phyloP scores from a whole-genome alignment of 176 grass and related monocot species.

The Aegilops longissima region DNA sequence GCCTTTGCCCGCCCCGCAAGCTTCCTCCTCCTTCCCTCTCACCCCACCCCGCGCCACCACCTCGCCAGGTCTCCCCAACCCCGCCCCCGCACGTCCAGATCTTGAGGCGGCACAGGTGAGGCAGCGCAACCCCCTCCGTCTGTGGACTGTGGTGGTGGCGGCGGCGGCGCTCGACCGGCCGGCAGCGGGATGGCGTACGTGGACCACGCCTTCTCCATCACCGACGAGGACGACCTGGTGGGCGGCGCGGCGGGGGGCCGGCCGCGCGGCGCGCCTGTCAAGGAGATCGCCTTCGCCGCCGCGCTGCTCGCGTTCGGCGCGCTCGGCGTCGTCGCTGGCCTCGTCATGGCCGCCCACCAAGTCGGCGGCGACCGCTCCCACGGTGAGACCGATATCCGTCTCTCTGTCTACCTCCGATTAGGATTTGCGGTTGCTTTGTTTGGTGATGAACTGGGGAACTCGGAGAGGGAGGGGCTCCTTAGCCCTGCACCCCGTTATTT shows the following conservation, averaged over 20 bases:
- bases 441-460: neutral
- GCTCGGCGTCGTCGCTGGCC: slow-evolving; percentile 54
- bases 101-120: neutral
- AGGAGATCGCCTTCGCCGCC: slow-evolving; percentile 91
- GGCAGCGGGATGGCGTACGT: slow-evolving; percentile 81
- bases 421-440: too few species aligned
- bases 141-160: too few species aligned
- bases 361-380: slow-evolving; percentile 94
- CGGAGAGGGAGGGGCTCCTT: too few species aligned
- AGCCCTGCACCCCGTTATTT: too few species aligned
- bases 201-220: slow-evolving; percentile 96
- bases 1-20: slow-evolving; percentile 43
- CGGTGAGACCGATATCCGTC: slow-evolving; percentile 32
- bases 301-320: slow-evolving; percentile 82
- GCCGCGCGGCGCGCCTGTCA: slow-evolving; percentile 64
- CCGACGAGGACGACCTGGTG: slow-evolving; percentile 90
- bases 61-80: neutral
- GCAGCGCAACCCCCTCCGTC: neutral
- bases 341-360: slow-evolving; percentile 67
- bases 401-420: too few species aligned
- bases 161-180: neutral
- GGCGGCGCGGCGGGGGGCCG: slow-evolving; percentile 43
- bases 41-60: neutral
- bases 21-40: slow-evolving; percentile 37
- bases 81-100: slow-evolving; percentile 4